A percentile compares a stretch with the other conserved stretches of the same genome.
Evolutionary conservation across 352 stramenopile genomes (phyloP).

Genomic region (Phytophthora colocasiae): DNA sequence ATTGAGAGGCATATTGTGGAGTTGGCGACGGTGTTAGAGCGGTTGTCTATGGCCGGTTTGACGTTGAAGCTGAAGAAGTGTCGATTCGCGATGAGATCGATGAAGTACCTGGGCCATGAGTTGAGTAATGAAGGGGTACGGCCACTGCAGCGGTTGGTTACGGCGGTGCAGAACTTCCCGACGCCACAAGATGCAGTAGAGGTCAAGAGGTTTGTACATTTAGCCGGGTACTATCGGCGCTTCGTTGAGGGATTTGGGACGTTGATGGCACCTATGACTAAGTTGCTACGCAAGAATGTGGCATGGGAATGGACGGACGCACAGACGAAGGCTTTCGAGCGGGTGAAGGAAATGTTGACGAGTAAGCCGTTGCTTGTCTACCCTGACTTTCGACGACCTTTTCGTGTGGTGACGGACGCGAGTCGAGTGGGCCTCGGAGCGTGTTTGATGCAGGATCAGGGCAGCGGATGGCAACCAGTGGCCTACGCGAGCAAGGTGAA

Average conservation of each 20-base stretch:
- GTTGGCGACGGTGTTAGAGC: neutral
- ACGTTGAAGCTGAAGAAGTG: constrained; percentile 26
- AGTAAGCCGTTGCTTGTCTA: constrained; percentile 9
- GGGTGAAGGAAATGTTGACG: constrained; percentile 7
- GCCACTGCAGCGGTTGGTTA: constrained; percentile 1
- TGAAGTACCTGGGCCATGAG: constrained; percentile 40
- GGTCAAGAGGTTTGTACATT: neutral
- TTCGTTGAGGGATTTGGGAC: neutral
- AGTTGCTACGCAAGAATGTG: constrained; percentile 26
- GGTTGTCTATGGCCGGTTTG: neutral
- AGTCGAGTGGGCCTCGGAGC: too few species aligned
- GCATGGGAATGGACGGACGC: constrained; percentile 30
- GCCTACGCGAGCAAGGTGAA: too few species aligned
- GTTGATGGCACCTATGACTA: neutral
- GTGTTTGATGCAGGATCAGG: too few species aligned
- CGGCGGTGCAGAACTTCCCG: neutral
- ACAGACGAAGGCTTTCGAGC: constrained; percentile 27
- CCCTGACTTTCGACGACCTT: constrained; percentile 26
- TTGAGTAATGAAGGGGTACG: constrained; percentile 15
- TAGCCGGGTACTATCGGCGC: neutral
- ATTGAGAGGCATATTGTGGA: neutral
- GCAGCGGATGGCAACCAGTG: too few species aligned
- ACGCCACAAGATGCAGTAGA: neutral
- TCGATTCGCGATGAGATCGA: constrained; percentile 7
- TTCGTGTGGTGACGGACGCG: too few species aligned